Percentiles rank a stretch among this genome's conserved stretches.
phyloP scores from a whole-genome alignment of 1,284 basidiomycete species.

The Sporisorium scitamineum region DNA sequence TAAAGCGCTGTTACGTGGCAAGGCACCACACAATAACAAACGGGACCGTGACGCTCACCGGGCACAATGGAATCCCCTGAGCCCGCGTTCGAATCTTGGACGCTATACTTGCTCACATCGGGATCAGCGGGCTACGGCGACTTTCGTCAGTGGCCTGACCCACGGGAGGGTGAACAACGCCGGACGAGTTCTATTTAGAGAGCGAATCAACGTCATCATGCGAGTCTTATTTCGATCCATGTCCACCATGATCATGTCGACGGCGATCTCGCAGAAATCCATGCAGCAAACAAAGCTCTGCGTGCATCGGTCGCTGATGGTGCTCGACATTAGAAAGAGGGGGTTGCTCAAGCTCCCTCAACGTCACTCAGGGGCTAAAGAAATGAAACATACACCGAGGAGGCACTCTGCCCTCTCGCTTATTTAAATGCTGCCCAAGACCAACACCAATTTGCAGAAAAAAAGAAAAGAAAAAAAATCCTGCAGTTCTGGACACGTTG shows the following conservation, averaged over 20 bases:
- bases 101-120: not conserved
- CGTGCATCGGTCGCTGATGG: slow-evolving; percentile 5
- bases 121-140: not conserved
- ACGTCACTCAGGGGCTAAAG: slow-evolving; percentile 35
- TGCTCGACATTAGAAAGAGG: not conserved
- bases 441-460: too few species aligned
- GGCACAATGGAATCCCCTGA: too few species aligned
- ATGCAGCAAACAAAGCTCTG: slow-evolving; percentile 21
- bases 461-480: not conserved
- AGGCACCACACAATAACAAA: too few species aligned
- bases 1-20: too few species aligned
- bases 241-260: too few species aligned
- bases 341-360: not conserved
- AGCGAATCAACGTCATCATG: slow-evolving; percentile 20
- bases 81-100: not conserved
- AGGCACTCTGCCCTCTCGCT: not conserved
- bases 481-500: slow-evolving; percentile 12
- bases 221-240: slow-evolving; percentile 20
- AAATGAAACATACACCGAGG: slow-evolving; percentile 14
- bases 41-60: too few species aligned
- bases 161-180: not conserved
- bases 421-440: not conserved
- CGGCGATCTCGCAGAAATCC: not conserved
- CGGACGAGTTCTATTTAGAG: slow-evolving; percentile 17
- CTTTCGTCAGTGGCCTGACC: slow-evolving; percentile 2